Evolutionary conservation across 768 basidiomycete species (phyloP), one percentile per base, ranked within the genome.

Genomic region (Lactarius sp.): DNA sequence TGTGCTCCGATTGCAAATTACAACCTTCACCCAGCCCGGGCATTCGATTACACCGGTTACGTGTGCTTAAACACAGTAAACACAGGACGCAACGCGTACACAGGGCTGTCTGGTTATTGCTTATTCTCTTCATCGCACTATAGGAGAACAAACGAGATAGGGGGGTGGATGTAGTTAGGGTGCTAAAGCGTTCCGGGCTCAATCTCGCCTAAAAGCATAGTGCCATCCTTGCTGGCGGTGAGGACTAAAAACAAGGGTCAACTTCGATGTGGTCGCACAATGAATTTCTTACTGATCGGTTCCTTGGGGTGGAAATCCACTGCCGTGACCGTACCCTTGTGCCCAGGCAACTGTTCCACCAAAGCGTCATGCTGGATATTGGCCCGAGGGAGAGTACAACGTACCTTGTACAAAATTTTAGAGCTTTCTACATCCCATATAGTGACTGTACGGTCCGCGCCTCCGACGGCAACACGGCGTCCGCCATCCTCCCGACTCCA

Each of bases 221-320:
- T 95, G 14, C 84, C 87, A 68, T 98, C 94, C 76, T 95, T 96
- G 78, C 93, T 94, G 33, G 84, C 88, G 4, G 94, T 96, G 61
- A 98, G 79, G 63, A 98, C 94, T 94, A 70, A 20, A 51, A 63
- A 22, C 14, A 22, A 31, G 8, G 4, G 55, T 69, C n/a, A 66
- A 37, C 33, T 27, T 20, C 39, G 27, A 59, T 51, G 46, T 50
- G 1, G 50, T 27, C 27, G 55, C 16, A 14, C 60, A 64, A 34
- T 41, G 7, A 51, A 10, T 37, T 33, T 79, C 94, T 67, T 74
- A 96, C 94, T 84, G 73, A 97, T 94, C 12, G 94, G 95, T 70
- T 97, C 94, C 71, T 87, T 92, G 9, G 96, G 94, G 73, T 96
- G 94, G 79, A 96, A 97, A 69, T 96, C 97, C 0, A 94, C 92